Evolutionary conservation across 331 rosid species (phyloP).

Genomic region (Stylosanthes scabra): DNA sequence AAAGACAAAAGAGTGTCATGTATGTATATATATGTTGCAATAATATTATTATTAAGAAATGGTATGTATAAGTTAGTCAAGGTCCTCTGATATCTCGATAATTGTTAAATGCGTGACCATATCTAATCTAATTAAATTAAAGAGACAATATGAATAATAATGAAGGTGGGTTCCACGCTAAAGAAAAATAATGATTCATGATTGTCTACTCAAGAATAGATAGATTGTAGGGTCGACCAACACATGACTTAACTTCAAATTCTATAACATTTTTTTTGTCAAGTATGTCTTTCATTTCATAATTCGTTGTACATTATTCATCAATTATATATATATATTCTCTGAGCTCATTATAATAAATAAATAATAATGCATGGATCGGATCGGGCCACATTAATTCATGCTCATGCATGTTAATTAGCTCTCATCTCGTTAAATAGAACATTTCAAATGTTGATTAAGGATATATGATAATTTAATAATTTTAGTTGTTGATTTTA

Average conservation of each 20-base stretch:
- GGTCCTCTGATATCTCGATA: conserved; percentile 1
- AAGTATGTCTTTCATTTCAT: not conserved
- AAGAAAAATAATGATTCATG: conserved; percentile 25
- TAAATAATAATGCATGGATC: no score
- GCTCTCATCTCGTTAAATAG: no score
- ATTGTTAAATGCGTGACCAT: conserved; percentile 12
- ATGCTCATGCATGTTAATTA: no score
- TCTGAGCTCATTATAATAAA: no score
- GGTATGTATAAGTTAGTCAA: conserved; percentile 1
- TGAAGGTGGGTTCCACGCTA: conserved; percentile 42
- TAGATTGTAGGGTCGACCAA: conserved; percentile 24
- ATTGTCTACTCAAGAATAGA: conserved; percentile 39
- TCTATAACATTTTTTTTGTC: not conserved
- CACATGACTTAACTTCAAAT: conserved; percentile 15
- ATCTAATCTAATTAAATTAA: not conserved
- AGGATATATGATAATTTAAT: no score
- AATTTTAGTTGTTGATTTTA: no score
- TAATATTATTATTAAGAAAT: not conserved
- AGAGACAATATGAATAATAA: conserved; percentile 7
- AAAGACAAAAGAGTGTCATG: not conserved
- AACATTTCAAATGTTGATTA: no score
- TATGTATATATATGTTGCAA: no score
- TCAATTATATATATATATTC: no score
- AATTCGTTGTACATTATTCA: no score
- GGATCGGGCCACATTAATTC: no score